Percentiles rank a stretch among this genome's conserved stretches.
Conservation (phyloP, 1,284 basidiomycete species). For the Cryptococcus jaspeensis region DNA sequence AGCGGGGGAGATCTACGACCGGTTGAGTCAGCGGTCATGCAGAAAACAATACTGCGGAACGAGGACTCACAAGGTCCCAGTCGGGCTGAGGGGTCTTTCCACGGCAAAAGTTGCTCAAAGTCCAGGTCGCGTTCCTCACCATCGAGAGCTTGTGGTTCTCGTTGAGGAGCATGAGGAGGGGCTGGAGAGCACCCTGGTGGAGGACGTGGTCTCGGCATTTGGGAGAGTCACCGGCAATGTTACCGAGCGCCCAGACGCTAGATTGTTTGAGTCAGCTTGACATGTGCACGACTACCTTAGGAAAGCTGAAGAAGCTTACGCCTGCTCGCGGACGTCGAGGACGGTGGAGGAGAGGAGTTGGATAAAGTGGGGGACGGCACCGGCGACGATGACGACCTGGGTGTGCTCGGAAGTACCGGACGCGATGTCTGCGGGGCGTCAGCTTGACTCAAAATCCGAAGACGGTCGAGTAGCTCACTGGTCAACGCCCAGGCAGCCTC, state of each 20-base stretch:
- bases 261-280: constrained; percentile 9
- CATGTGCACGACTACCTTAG: background rate
- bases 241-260: constrained; percentile 88
- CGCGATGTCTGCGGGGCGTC: constrained; percentile 67
- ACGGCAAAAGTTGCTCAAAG: constrained; percentile 94
- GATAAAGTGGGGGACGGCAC: constrained; percentile 97
- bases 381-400: constrained; percentile 92
- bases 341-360: constrained; percentile 80
- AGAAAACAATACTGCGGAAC: background rate
- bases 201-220: constrained; percentile 84
- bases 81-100: constrained; percentile 95
- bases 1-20: constrained; percentile 83
- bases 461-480: constrained; percentile 53
- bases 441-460: background rate
- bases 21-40: background rate
- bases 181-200: constrained; percentile 56
- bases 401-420: constrained; percentile 99
- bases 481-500: constrained; percentile 99
- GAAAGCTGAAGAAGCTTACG: constrained; percentile 46
- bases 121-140: constrained; percentile 97
- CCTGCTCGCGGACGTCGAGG: constrained; percentile 91
- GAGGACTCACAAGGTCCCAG: constrained; percentile 74
- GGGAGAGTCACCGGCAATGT: constrained; percentile 94
- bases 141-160: constrained; percentile 89
- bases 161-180: constrained; percentile 55